Conservation (phyloP, 768 basidiomycete species). For the Xanthoconium purpureum region DNA sequence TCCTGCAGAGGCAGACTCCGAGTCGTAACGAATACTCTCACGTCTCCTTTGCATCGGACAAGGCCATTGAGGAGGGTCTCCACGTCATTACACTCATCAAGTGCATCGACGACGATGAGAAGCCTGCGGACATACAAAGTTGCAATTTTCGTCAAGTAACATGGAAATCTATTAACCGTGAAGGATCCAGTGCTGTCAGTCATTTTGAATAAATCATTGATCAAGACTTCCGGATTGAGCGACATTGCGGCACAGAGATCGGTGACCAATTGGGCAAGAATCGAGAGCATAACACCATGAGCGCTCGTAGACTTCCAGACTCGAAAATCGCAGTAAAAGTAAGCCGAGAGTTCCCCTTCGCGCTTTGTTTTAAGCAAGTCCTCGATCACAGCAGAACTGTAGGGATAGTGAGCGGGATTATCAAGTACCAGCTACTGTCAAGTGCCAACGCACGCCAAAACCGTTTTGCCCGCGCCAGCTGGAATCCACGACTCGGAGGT, state of each 20-base stretch:
- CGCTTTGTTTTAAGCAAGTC: not conserved
- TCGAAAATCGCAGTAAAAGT: conserved; percentile 26
- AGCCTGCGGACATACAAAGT: not conserved
- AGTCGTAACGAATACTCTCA: conserved; percentile 9
- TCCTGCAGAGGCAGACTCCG: conserved; percentile 7
- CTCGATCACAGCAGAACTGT: not conserved
- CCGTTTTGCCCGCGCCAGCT: not conserved
- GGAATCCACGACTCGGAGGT: not conserved
- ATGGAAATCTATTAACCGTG: not conserved
- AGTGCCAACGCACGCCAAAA: not conserved
- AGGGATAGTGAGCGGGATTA: not conserved
- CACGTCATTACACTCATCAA: conserved; percentile 19
- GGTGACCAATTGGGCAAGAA: conserved; percentile 14
- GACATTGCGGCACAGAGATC: not conserved
- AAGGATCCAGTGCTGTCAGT: not conserved
- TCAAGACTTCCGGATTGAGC: not conserved
- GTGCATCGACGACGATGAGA: conserved; percentile 17
- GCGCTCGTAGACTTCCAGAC: conserved; percentile 1
- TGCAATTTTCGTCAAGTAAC: not conserved
- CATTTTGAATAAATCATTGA: conserved; percentile 5
- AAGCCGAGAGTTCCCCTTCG: not conserved
- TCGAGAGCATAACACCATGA: conserved; percentile 13
- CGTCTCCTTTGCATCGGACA: not conserved
- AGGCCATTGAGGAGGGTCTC: conserved; percentile 12
- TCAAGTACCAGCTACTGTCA: not conserved